Base-by-base conservation (phyloP, 2,329 filamentous ascomycete genomes). In the Aspergillus luchuensis region DNA sequence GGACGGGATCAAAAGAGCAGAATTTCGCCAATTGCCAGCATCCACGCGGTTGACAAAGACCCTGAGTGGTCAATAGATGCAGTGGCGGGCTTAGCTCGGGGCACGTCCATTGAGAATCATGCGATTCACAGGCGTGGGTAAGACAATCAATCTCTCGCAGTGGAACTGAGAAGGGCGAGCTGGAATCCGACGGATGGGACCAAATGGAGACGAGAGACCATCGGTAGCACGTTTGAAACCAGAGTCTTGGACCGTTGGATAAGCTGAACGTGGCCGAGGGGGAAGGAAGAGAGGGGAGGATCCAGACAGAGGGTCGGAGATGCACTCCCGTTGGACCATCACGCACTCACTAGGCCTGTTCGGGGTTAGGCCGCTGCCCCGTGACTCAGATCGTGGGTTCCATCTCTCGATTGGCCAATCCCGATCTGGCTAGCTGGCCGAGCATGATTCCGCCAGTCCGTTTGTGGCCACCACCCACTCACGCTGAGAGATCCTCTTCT, bases 71-170 rank as follows among this genome's bases (percentile, higher is more conserved):
- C 48, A 28, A 17, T 45, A 6, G 19, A 49, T 43, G 54, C 25
- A 19, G 19, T 4, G 10, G 41, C 41, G 41, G 47, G 15, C 17
- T 50, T 49, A 30, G 47, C 8, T 30, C 47, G 23, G 47, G 25
- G 47, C 47, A 50, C 25, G 47, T 50, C 17, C 47, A 17, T n/a
- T 33, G n/a, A 8, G 54, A 56, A 55, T 58, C 59, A 48, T 38
- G 25, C 39, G 33, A 53, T 38, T 54, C 50, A 25, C 53, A 13
- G 49, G 48, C 8, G 28, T 43, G 13, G 19, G 33, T 50, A 51
- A 58, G 50, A 63, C 57, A 56, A 28, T 28, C 53, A 64, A 54
- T 47, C 56, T 47, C 33, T 10, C 2, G 47, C 47, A 49, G 48
- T 45, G 48, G 25, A 17, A 47, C 33, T n/a, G 17, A 19, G 56